Conservation (phyloP, 129 eudicot species). For the Tanacetum coccineum region DNA sequence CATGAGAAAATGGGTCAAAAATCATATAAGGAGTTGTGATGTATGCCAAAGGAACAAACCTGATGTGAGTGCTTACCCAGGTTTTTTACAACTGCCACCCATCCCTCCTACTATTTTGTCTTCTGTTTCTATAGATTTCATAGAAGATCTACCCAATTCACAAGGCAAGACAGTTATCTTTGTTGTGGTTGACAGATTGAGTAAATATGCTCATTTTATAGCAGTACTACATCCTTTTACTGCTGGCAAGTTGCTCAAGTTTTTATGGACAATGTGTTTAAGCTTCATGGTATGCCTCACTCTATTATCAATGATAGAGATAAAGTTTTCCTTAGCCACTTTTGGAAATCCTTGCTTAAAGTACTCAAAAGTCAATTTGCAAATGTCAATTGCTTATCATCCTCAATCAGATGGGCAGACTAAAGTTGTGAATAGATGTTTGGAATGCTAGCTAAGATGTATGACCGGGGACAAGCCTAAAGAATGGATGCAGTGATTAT, state of each 20-base stretch:
- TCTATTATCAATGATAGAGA: background rate
- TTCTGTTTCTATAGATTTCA: slow-evolving; percentile 22
- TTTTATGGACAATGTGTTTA: background rate
- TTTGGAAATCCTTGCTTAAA: too few relatives aligned
- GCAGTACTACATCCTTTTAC: slow-evolving; percentile 3
- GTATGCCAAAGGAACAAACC: background rate
- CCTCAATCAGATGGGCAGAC: too few relatives aligned
- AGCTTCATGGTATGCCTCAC: background rate
- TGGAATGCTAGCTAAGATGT: too few relatives aligned
- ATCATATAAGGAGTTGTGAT: background rate
- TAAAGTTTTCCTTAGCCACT: too few relatives aligned
- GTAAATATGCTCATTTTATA: slow-evolving; percentile 21
- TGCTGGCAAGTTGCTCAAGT: background rate
- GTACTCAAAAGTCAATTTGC: too few relatives aligned
- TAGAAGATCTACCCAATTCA: slow-evolving; percentile 7
- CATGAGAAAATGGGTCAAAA: too few relatives aligned
- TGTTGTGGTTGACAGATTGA: too few relatives aligned
- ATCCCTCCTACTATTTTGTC: too few relatives aligned
- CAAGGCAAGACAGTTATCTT: background rate
- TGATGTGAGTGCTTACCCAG: background rate
- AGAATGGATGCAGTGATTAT: background rate
- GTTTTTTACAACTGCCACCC: slow-evolving; percentile 4
- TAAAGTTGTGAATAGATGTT: too few relatives aligned
- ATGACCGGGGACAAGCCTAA: too few relatives aligned
- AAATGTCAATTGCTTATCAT: too few relatives aligned